Evolutionary conservation across 129 eudicot species (phyloP).

Genomic region (Flaveria sonorensis): DNA sequence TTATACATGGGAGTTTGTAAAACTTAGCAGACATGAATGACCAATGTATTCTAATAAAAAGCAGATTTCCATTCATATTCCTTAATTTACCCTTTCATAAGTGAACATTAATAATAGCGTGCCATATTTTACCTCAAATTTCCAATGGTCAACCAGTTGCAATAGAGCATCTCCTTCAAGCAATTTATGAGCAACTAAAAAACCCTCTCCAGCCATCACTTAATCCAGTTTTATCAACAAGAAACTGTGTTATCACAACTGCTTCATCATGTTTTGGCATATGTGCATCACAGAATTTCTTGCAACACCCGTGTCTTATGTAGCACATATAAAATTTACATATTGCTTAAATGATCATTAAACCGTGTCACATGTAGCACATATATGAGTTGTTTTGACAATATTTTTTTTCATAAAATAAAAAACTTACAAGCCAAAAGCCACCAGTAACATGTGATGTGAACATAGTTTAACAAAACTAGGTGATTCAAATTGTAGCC

Average conservation of each 20-base stretch:
- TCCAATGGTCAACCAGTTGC: constrained; percentile 48
- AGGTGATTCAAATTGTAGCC: constrained; percentile 40
- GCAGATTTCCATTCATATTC: background rate
- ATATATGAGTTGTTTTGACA: background rate
- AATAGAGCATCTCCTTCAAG: constrained; percentile 58
- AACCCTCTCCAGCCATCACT: constrained; percentile 81
- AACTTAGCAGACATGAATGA: background rate
- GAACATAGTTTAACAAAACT: constrained; percentile 69
- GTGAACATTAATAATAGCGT: background rate
- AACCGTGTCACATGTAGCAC: constrained; percentile 29
- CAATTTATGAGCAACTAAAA: constrained; percentile 50
- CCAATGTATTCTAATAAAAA: background rate
- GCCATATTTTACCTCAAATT: constrained; percentile 45
- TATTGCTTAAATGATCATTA: too few relatives aligned
- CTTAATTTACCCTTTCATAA: background rate
- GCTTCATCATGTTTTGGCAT: constrained; percentile 55
- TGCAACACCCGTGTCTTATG: constrained; percentile 45
- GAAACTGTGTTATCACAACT: constrained; percentile 55
- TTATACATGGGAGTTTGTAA: background rate
- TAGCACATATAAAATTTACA: constrained; percentile 11
- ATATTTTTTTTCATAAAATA: background rate
- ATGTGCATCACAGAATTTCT: constrained; percentile 45
- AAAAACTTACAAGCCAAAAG: constrained; percentile 68
- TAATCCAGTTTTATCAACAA: constrained; percentile 51
- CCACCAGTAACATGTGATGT: constrained; percentile 71